Conservation (phyloP, 1,139 yeast species). For the Spathaspora jeffriesii region DNA sequence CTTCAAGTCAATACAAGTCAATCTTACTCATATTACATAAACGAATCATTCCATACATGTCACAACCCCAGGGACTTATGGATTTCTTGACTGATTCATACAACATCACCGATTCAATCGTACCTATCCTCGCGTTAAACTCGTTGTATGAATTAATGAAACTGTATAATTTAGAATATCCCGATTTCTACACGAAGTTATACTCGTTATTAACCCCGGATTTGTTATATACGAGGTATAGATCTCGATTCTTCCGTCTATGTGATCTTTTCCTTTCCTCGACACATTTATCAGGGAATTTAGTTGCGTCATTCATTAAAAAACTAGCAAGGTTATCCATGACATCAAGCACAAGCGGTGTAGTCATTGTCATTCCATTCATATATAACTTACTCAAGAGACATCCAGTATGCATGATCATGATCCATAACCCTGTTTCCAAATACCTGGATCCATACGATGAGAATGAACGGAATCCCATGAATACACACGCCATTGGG, state of each 20-base stretch:
- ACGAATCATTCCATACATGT: slow-evolving; percentile 78
- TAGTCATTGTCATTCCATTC: slow-evolving; percentile 87
- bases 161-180: slow-evolving; percentile 84
- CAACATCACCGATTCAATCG: slow-evolving; percentile 56
- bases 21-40: slow-evolving; percentile 75
- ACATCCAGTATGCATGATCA: slow-evolving; percentile 92
- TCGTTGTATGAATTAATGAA: slow-evolving; percentile 88
- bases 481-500: slow-evolving; percentile 73
- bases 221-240: slow-evolving; percentile 73
- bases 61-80: slow-evolving; percentile 82
- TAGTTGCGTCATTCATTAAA: slow-evolving; percentile 90
- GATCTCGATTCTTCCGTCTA: slow-evolving; percentile 86
- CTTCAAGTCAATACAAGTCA: slow-evolving; percentile 66
- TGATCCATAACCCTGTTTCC: slow-evolving; percentile 70
- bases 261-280: slow-evolving; percentile 85
- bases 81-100: slow-evolving; percentile 92
- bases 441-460: slow-evolving; percentile 59
- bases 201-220: slow-evolving; percentile 79
- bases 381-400: slow-evolving; percentile 84
- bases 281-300: slow-evolving; percentile 80
- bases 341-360: slow-evolving; percentile 88
- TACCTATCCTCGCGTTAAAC: slow-evolving; percentile 82
- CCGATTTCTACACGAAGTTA: slow-evolving; percentile 82
- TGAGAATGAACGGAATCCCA: slow-evolving; percentile 66
- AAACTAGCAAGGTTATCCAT: slow-evolving; percentile 73